Evolutionary conservation across 108 stramenopile species (phyloP), one percentile per base, ranked within the genome.

Genomic region (Mayamaea pseudoterrestris): DNA sequence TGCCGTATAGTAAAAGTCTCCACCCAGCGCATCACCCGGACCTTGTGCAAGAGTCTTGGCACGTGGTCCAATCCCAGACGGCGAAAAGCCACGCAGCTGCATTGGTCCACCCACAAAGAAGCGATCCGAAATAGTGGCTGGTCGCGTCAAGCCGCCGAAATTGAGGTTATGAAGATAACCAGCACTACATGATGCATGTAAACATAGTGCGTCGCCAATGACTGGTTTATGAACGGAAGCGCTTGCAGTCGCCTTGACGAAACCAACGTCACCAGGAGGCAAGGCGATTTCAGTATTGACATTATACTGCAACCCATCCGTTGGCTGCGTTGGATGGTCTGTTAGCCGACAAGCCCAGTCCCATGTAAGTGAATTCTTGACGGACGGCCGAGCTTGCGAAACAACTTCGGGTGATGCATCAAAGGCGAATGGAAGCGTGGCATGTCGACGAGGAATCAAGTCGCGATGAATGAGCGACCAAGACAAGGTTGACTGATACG

Each of bases 41-140:
- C 74, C 76, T 23, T 78, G 78, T 31, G 17, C 44, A 14, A 35
- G 45, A 14, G 26, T 62, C 20, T 39, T 39, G 25, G 74, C 63
- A 27, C 88, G 61, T 7, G 83, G 88, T 30, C 88, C 88, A 50
- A 90, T 82, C 1, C 83, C 82, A 23, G 74, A 63, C 7, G 81
- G 88, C 21, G 74, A 37, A 64, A 90, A 90, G 5, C 88, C 88
- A 39, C 83, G 58, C 3, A 90, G 50, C 31, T 79, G 75, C 49
- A 76, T 58, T 12, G 88, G 80, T 13, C 88, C 88, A 17, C 88
- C 88, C 18, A 80, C 50, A 56, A 77, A 84, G 53, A 82, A 90
- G 35, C 88, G 66, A 69, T 90, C 88, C 25, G 76, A 78, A 34
- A 72, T 56, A 40, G 72, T 62, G n/a, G 58, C 50, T 37, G 45